Conservation (phyloP, 495 filamentous ascomycete species). For the Lasiosphaeria hispida region DNA sequence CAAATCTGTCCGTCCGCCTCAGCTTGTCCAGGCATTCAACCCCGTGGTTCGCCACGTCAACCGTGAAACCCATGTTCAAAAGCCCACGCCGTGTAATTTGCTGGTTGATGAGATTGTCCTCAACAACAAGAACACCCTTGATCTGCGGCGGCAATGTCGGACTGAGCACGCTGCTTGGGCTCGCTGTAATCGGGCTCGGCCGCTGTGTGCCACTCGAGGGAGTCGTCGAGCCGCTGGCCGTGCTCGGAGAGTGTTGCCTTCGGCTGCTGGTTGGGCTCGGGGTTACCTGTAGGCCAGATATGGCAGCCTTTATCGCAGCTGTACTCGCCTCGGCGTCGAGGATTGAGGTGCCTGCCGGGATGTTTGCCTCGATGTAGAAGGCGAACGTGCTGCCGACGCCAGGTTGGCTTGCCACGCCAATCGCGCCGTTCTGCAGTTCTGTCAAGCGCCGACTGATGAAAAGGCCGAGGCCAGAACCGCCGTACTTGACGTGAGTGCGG, state of each 20-base stretch:
- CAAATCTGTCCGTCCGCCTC: slow-evolving; percentile 27
- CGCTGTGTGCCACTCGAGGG: not conserved
- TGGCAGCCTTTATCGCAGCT: slow-evolving; percentile 16
- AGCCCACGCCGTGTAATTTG: slow-evolving; percentile 65
- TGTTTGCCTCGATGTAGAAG: slow-evolving; percentile 67
- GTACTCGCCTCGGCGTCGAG: slow-evolving; percentile 29
- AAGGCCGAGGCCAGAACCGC: slow-evolving; percentile 72
- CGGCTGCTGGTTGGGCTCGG: not conserved
- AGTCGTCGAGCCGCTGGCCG: slow-evolving; percentile 3
- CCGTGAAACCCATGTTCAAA: slow-evolving; percentile 58
- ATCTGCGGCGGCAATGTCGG: slow-evolving; percentile 21
- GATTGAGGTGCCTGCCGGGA: slow-evolving; percentile 32
- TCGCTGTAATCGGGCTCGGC: slow-evolving; percentile 9
- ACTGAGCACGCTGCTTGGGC: slow-evolving; percentile 11
- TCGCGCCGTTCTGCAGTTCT: slow-evolving; percentile 73
- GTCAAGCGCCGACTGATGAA: slow-evolving; percentile 73
- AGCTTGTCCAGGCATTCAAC: slow-evolving; percentile 65
- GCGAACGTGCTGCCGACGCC: slow-evolving; percentile 74
- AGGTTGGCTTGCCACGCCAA: slow-evolving; percentile 65
- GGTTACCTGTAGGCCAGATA: not conserved
- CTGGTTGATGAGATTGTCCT: slow-evolving; percentile 79
- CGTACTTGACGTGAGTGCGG: slow-evolving; percentile 70
- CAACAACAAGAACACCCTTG: slow-evolving; percentile 60
- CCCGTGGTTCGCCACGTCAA: slow-evolving; percentile 71
- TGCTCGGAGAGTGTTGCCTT: not conserved